A percentile compares a stretch with the other conserved stretches of the same genome.
Conservation (phyloP, 208 protist genomes). For the Crithidia thermophila region DNA sequence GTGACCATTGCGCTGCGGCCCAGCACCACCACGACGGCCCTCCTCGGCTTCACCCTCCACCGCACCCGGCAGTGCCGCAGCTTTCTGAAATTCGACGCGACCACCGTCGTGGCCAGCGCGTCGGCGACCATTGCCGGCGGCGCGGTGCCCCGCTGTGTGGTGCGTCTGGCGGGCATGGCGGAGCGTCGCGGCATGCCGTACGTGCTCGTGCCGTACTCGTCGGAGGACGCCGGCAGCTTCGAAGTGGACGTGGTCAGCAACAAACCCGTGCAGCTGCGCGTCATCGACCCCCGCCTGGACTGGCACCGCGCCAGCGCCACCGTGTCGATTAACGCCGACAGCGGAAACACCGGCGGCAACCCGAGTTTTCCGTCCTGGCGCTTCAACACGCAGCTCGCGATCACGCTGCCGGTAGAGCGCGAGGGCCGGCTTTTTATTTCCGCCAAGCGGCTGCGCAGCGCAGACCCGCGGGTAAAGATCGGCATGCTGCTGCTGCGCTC, state of each 20-base stretch:
- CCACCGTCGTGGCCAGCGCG: slow-evolving; percentile 51
- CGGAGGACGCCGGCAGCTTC: slow-evolving; percentile 37
- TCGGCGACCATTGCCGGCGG: not conserved
- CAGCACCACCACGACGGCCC: slow-evolving; percentile 2
- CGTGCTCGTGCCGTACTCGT: slow-evolving; percentile 79
- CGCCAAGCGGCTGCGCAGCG: slow-evolving; percentile 41
- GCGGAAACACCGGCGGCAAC: slow-evolving; percentile 74
- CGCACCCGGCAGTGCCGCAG: slow-evolving; percentile 52
- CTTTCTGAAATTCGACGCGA: slow-evolving; percentile 69
- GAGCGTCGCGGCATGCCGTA: slow-evolving; percentile 86
- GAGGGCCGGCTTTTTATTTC: slow-evolving; percentile 72
- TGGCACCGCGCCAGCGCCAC: slow-evolving; percentile 49
- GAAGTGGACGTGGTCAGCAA: slow-evolving; percentile 67
- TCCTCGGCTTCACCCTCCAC: slow-evolving; percentile 84
- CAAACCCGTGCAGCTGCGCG: slow-evolving; percentile 49
- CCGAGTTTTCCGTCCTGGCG: slow-evolving; percentile 83
- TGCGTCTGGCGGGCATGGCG: slow-evolving; percentile 67
- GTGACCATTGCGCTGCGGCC: slow-evolving; percentile 56
- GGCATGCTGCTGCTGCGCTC: slow-evolving; percentile 70
- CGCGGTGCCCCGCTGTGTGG: slow-evolving; percentile 32
- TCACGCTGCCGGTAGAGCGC: slow-evolving; percentile 74
- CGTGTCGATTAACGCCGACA: slow-evolving; percentile 43
- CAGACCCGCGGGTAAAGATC: slow-evolving; percentile 52
- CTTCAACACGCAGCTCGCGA: slow-evolving; percentile 80
- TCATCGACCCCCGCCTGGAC: slow-evolving; percentile 71